Evolutionary conservation across 805 yeast species (phyloP).

Genomic region (Pichia rugopelliculosa): DNA sequence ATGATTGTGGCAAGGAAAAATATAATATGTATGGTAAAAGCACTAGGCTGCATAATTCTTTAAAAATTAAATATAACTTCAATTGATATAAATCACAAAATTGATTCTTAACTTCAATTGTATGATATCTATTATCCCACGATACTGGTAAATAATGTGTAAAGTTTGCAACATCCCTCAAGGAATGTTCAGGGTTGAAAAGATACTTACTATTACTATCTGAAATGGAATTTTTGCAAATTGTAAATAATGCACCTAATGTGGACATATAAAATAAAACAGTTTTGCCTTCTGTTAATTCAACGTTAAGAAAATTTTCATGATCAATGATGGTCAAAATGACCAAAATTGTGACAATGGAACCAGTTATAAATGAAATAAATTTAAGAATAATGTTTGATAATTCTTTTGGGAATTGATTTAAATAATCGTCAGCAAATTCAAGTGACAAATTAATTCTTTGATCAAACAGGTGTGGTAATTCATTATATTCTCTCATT

Average conservation of each 20-base stretch:
- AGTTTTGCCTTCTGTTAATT: constrained; percentile 71
- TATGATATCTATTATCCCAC: constrained; percentile 83
- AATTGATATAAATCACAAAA: constrained; percentile 74
- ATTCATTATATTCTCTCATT: constrained; percentile 86
- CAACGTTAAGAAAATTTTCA: constrained; percentile 84
- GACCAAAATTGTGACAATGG: constrained; percentile 83
- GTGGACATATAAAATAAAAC: constrained; percentile 83
- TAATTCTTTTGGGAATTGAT: constrained; percentile 85
- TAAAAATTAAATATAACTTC: constrained; percentile 58
- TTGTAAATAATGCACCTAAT: constrained; percentile 83
- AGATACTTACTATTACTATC: constrained; percentile 42
- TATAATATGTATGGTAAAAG: constrained; percentile 87
- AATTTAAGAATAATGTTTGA: constrained; percentile 50
- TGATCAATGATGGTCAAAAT: constrained; percentile 74
- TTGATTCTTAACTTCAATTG: constrained; percentile 75
- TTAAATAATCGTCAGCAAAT: constrained; percentile 75
- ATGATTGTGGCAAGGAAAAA: constrained; percentile 65
- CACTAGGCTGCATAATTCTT: constrained; percentile 76
- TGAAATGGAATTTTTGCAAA: constrained; percentile 64
- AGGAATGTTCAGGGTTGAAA: constrained; percentile 90
- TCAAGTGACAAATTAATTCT: constrained; percentile 70
- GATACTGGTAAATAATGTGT: constrained; percentile 85
- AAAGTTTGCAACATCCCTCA: constrained; percentile 70
- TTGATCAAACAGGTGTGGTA: constrained; percentile 79
- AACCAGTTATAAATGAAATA: constrained; percentile 72